A percentile compares a stretch with the other conserved stretches of the same genome.
Evolutionary conservation across 306 rosid genomes (phyloP).

Genomic region (Dalbergia oliveri): DNA sequence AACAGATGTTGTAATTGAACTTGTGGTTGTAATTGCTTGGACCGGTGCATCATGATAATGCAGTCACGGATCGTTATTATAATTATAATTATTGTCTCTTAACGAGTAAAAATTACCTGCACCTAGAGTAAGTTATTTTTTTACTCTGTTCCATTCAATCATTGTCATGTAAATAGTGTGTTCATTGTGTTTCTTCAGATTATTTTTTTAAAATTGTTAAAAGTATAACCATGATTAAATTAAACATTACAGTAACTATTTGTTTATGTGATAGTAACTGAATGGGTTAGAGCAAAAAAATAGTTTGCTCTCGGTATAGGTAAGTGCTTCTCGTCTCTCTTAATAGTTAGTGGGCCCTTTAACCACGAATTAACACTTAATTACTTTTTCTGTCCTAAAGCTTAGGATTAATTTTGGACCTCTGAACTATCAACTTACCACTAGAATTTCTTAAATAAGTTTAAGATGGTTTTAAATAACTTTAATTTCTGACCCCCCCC

Average conservation of each 20-base stretch:
- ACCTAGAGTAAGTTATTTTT: too few species aligned
- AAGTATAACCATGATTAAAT: too few species aligned
- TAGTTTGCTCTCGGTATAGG: too few species aligned
- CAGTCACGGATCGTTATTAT: slow-evolving; percentile 34
- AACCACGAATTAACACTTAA: slow-evolving; percentile 13
- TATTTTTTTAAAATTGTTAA: too few species aligned
- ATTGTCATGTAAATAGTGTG: too few species aligned
- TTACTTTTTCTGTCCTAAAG: slow-evolving; percentile 5
- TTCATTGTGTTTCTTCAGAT: too few species aligned
- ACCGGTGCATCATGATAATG: slow-evolving; percentile 2
- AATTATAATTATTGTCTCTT: slow-evolving; percentile 28
- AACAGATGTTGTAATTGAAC: slow-evolving; percentile 6
- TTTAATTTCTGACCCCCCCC: neutral
- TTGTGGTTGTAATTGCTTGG: slow-evolving; percentile 35
- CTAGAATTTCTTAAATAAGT: neutral
- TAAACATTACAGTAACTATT: too few species aligned
- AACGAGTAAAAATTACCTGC: too few species aligned
- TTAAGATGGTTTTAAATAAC: neutral
- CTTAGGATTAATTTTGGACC: neutral
- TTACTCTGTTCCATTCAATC: too few species aligned
- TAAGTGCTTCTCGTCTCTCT: too few species aligned
- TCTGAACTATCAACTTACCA: neutral
- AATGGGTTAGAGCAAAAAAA: too few species aligned
- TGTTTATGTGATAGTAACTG: too few species aligned
- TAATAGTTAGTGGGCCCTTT: slow-evolving; percentile 26